Evolutionary conservation across 2,329 filamentous ascomycete species (phyloP).

Genomic region (Botrytis paeoniae): DNA sequence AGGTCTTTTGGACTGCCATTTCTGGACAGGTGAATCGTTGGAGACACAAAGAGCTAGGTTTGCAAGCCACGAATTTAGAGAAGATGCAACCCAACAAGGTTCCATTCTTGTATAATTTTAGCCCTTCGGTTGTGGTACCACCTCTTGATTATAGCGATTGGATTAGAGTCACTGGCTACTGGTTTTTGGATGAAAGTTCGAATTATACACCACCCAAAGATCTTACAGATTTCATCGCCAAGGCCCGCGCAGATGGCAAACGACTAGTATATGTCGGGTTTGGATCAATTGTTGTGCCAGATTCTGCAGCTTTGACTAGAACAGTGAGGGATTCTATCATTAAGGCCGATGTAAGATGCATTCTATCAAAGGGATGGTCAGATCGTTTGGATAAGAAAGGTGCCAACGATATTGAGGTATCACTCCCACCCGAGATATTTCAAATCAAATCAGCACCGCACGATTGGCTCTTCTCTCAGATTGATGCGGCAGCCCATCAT

Average conservation of each 20-base stretch:
- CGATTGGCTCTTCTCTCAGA: constrained; percentile 92
- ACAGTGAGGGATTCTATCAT: constrained; percentile 90
- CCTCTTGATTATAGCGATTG: constrained; percentile 96
- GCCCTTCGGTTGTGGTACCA: constrained; percentile 86
- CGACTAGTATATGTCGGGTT: constrained; percentile 97
- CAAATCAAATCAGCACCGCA: constrained; percentile 90
- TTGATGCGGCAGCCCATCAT: constrained; percentile 92
- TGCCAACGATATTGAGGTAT: constrained; percentile 54
- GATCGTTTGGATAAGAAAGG: constrained; percentile 67
- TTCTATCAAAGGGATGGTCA: constrained; percentile 96
- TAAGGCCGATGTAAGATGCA: constrained; percentile 90
- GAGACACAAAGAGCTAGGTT: constrained; percentile 74
- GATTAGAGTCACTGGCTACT: constrained; percentile 96
- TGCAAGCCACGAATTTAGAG: constrained; percentile 79
- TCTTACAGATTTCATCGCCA: constrained; percentile 76
- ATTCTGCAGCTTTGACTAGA: constrained; percentile 82
- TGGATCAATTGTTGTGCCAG: constrained; percentile 89
- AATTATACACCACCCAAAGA: constrained; percentile 72
- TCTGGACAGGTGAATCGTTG: constrained; percentile 89
- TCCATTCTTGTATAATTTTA: constrained; percentile 98
- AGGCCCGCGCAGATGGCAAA: constrained; percentile 76
- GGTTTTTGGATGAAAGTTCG: constrained; percentile 82
- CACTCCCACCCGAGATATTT: constrained; percentile 74
- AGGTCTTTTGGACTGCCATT: constrained; percentile 93
- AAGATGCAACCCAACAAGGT: constrained; percentile 96